A percentile compares a stretch with the other conserved stretches of the same genome.
These are phyloP conservation scores for Mycena capillaripes DNA, from an alignment of 768 basidiomycete species.

Conservation along the genomic window DNA sequence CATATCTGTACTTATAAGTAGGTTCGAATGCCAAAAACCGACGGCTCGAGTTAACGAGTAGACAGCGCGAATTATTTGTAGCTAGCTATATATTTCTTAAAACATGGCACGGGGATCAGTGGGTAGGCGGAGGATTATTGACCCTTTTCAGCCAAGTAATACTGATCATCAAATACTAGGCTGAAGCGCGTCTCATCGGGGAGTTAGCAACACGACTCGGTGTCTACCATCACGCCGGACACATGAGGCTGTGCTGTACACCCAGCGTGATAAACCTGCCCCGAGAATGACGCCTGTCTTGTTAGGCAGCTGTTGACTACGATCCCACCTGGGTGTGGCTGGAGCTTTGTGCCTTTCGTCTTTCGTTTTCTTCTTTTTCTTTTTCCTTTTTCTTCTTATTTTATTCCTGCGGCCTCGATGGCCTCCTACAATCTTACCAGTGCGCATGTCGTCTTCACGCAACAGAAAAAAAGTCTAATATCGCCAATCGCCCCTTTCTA, in stretches of 20 bases:
- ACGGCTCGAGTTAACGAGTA: too few relatives aligned
- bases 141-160: too few relatives aligned
- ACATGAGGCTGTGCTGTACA: conserved; percentile 6
- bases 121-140: too few relatives aligned
- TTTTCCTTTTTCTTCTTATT: conserved; percentile 36
- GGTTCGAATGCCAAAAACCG: too few relatives aligned
- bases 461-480: neutral
- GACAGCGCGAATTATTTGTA: too few relatives aligned
- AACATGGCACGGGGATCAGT: too few relatives aligned
- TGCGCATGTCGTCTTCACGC: conserved; percentile 33
- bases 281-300: conserved; percentile 12
- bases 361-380: conserved; percentile 36
- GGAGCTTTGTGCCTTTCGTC: conserved; percentile 33
- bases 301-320: conserved; percentile 12
- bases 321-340: conserved; percentile 32
- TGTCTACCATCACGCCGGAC: conserved; percentile 6
- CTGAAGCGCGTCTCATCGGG: conserved; percentile 10
- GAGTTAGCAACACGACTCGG: neutral
- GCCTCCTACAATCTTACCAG: conserved; percentile 59
- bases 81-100: too few relatives aligned
- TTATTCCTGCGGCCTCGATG: conserved; percentile 57
- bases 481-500: conserved; percentile 38
- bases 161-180: neutral
- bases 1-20: too few relatives aligned
- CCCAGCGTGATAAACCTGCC: conserved; percentile 2